These are phyloP conservation scores for Pythium rhizo-oryzae DNA, from an alignment of 352 stramenopile species.

Conservation along the genomic window DNA sequence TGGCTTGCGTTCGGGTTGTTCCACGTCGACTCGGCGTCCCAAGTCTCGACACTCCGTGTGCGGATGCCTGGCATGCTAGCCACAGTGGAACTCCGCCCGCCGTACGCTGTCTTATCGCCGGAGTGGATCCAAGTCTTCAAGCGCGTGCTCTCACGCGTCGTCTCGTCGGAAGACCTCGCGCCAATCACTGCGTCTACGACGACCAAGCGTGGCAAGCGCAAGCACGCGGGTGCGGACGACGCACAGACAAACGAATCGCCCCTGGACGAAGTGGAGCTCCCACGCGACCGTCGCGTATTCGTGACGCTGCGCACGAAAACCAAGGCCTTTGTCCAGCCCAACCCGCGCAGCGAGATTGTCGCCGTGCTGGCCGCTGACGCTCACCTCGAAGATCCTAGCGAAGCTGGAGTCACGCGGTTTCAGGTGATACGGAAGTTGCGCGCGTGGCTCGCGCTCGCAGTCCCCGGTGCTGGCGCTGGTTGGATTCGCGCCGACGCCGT, in stretches of 20 bases:
- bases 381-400: neutral
- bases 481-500: neutral
- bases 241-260: neutral
- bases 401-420: neutral
- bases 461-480: neutral
- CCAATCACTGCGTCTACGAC: neutral
- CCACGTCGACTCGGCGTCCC: neutral
- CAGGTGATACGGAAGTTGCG: neutral
- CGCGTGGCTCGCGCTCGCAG: neutral
- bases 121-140: neutral
- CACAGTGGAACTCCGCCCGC: neutral
- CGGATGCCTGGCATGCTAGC: neutral
- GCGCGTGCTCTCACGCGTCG: neutral
- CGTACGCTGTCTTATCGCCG: neutral
- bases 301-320: neutral
- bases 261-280: neutral
- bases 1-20: constrained; percentile 7
- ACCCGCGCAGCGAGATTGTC: neutral
- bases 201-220: neutral
- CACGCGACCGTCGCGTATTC: neutral
- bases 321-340: neutral
- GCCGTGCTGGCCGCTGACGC: neutral
- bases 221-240: neutral
- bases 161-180: neutral
- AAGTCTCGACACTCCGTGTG: neutral